A percentile compares a stretch with the other conserved stretches of the same genome.
Conservation (phyloP, 306 rosid species). For the Cotoneaster glaucophyllus region DNA sequence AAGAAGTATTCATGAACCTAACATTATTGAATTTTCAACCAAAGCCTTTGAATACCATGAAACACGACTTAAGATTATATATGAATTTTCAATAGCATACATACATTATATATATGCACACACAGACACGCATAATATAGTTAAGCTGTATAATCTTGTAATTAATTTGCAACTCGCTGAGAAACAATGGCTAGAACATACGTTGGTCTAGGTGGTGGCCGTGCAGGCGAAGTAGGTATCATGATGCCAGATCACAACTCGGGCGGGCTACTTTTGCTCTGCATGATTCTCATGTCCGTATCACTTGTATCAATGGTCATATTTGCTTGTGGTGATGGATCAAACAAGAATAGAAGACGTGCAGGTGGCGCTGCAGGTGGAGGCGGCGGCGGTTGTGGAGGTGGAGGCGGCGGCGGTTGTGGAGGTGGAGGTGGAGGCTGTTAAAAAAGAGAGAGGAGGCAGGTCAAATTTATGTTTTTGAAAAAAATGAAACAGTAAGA, state of each 20-base stretch:
- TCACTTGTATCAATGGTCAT: conserved; percentile 28
- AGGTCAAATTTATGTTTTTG: too few relatives aligned
- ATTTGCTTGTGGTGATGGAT: conserved; percentile 23
- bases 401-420: background rate
- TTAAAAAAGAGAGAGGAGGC: background rate
- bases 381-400: background rate
- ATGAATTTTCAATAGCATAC: too few relatives aligned
- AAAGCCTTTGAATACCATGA: too few relatives aligned
- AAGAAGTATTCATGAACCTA: too few relatives aligned
- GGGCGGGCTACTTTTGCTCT: conserved; percentile 1
- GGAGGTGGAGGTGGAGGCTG: too few relatives aligned
- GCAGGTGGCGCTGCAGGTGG: background rate
- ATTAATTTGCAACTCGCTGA: background rate
- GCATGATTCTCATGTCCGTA: conserved; percentile 28
- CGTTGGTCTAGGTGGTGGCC: background rate
- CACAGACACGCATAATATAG: background rate
- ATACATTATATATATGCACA: background rate
- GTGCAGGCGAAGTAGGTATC: background rate
- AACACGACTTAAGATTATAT: background rate
- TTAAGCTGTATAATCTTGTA: background rate
- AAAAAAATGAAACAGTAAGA: too few relatives aligned
- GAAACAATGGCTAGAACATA: background rate
- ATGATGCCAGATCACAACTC: background rate
- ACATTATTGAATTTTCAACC: too few relatives aligned
- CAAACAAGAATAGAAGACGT: background rate